phyloP scores from a whole-genome alignment of 352 stramenopile genomes.

The Phytophthora hibernalis region DNA sequence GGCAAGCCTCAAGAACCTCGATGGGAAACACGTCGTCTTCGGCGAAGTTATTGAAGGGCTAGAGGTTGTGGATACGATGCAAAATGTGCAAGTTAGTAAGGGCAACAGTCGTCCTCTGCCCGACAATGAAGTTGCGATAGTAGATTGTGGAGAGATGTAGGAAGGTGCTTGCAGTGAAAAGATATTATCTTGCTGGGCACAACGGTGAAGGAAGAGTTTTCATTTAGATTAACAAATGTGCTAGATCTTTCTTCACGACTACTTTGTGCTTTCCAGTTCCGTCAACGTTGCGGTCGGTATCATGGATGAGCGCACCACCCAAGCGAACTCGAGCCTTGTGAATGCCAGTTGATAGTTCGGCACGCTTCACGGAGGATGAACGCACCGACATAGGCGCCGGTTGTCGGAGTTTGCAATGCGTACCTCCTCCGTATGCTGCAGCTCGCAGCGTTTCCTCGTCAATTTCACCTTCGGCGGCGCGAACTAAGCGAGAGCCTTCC shows the following conservation, averaged over 20 bases:
- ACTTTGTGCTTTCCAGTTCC: slow-evolving; percentile 63
- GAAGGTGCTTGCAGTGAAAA: not conserved
- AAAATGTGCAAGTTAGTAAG: slow-evolving; percentile 63
- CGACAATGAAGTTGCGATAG: slow-evolving; percentile 67
- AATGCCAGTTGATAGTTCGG: slow-evolving; percentile 60
- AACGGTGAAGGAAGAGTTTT: not conserved
- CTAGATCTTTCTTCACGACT: slow-evolving; percentile 65
- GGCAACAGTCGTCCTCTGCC: slow-evolving; percentile 57
- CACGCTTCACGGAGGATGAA: slow-evolving; percentile 47
- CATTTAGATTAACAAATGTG: slow-evolving; percentile 67
- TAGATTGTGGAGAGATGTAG: slow-evolving; percentile 71
- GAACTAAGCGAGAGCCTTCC: not conserved
- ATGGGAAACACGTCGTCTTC: slow-evolving; percentile 98
- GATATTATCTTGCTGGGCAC: not conserved
- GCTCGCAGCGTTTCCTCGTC: slow-evolving; percentile 34
- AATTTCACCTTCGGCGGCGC: slow-evolving; percentile 13
- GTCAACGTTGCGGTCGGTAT: slow-evolving; percentile 19
- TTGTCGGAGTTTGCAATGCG: slow-evolving; percentile 45
- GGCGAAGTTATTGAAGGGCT: slow-evolving; percentile 91
- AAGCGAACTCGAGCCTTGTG: slow-evolving; percentile 62
- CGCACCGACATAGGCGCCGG: slow-evolving; percentile 41
- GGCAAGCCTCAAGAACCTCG: slow-evolving; percentile 67
- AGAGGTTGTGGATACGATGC: slow-evolving; percentile 76
- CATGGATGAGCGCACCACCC: slow-evolving; percentile 39
- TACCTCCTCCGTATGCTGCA: slow-evolving; percentile 53